These are phyloP conservation scores for Tuber borchii DNA, from an alignment of 495 filamentous ascomycete genomes.

Conservation along the genomic window DNA sequence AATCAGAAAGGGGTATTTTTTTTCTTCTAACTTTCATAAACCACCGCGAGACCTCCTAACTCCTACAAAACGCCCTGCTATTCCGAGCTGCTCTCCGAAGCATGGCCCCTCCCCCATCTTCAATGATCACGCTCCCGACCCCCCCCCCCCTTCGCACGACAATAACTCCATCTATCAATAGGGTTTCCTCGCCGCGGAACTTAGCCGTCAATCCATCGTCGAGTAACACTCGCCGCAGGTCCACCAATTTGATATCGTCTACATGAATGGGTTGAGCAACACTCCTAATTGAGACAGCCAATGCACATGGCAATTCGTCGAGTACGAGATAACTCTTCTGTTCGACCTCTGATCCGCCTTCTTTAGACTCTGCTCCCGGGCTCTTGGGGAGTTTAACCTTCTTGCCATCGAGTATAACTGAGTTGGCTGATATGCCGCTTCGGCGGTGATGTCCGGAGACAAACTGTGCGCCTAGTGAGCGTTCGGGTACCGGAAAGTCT, in stretches of 20 bases:
- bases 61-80: conserved; percentile 55
- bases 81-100: conserved; percentile 44
- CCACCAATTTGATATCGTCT: conserved; percentile 82
- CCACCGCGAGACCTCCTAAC: conserved; percentile 70
- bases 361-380: conserved; percentile 31
- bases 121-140: conserved; percentile 64
- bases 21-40: conserved; percentile 58
- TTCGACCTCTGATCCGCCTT: conserved; percentile 26
- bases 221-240: conserved; percentile 77
- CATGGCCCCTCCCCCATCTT: conserved; percentile 71
- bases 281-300: conserved; percentile 68
- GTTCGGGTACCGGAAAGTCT: too few relatives aligned
- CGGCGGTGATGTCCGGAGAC: too few relatives aligned
- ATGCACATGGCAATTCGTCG: conserved; percentile 65
- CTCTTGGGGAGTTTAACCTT: conserved; percentile 55
- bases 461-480: too few relatives aligned
- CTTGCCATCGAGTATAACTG: conserved; percentile 53
- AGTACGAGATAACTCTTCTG: conserved; percentile 54
- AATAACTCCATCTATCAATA: conserved; percentile 80
- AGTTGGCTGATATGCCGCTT: too few relatives aligned
- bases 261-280: conserved; percentile 87
- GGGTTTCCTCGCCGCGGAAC: conserved; percentile 85
- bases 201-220: conserved; percentile 77
- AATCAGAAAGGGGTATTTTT: too few relatives aligned
- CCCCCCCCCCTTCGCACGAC: conserved; percentile 80